Percentiles rank a stretch among this genome's conserved stretches.
Evolutionary conservation across 2,329 filamentous ascomycete genomes (phyloP).

Genomic region (Colletotrichum camelliae): DNA sequence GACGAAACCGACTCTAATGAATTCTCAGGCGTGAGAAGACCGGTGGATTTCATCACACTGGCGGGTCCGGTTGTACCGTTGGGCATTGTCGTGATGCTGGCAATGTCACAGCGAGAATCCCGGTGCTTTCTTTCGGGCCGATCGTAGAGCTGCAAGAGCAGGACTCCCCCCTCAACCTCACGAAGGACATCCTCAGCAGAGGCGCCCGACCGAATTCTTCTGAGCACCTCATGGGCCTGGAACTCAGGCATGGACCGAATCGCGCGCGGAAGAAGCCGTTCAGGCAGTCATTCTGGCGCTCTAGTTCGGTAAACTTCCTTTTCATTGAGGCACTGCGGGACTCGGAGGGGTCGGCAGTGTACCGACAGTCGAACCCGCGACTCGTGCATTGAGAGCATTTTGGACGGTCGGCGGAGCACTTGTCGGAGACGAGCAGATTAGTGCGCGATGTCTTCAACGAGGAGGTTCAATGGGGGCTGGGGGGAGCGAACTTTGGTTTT

Average conservation of each 20-base stretch:
- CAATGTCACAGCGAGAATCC: background rate
- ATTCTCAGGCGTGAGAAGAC: background rate
- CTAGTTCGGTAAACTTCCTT: background rate
- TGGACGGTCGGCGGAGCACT: conserved; percentile 46
- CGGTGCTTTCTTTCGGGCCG: background rate
- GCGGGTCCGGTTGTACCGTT: background rate
- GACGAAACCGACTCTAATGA: background rate
- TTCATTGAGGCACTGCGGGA: background rate
- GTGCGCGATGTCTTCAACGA: background rate
- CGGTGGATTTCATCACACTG: background rate
- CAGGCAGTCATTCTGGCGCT: background rate
- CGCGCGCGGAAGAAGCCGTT: background rate
- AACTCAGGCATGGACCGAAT: conserved; percentile 1
- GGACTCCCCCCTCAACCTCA: background rate
- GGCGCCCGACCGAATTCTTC: background rate
- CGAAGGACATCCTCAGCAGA: background rate
- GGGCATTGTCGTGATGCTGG: background rate
- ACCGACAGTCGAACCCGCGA: conserved; percentile 41
- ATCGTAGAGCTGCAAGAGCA: background rate
- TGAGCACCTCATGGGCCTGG: background rate
- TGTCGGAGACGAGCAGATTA: conserved; percentile 17
- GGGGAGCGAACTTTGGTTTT: background rate
- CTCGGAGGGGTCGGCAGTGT: conserved; percentile 35
- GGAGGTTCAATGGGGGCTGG: background rate
- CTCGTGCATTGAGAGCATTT: conserved; percentile 39